These are phyloP conservation scores for Mycena vitilis DNA, from an alignment of 768 basidiomycete species.

Conservation along the genomic window DNA sequence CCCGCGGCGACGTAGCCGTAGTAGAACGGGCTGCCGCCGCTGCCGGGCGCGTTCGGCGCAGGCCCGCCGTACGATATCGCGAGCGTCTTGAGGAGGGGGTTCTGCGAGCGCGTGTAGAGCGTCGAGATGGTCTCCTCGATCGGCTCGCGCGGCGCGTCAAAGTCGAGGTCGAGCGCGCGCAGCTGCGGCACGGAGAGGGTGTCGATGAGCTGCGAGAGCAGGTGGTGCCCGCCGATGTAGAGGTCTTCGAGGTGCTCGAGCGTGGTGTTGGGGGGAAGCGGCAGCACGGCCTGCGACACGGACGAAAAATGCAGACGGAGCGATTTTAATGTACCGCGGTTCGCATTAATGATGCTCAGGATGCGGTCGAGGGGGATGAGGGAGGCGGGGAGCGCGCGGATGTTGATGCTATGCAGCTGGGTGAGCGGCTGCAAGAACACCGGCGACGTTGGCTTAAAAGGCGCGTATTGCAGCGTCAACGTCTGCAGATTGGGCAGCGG, in stretches of 20 bases:
- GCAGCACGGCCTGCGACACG: constrained; percentile 72
- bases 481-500: constrained; percentile 63
- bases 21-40: background rate
- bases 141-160: constrained; percentile 76
- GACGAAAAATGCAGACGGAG: constrained; percentile 73
- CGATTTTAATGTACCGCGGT: constrained; percentile 62
- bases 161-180: constrained; percentile 71
- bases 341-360: constrained; percentile 71
- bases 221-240: constrained; percentile 74
- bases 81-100: constrained; percentile 68
- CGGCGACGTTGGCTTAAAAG: constrained; percentile 83
- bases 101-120: constrained; percentile 69
- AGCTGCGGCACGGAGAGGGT: constrained; percentile 69
- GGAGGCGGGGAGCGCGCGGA: constrained; percentile 73
- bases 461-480: constrained; percentile 76
- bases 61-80: constrained; percentile 68
- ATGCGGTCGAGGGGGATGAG: constrained; percentile 77
- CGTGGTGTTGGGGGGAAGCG: constrained; percentile 39
- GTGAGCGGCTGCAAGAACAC: constrained; percentile 61
- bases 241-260: constrained; percentile 57
- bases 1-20: constrained; percentile 72
- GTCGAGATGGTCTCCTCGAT: constrained; percentile 77
- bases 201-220: constrained; percentile 71
- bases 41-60: background rate
- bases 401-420: constrained; percentile 66